Evolutionary conservation across 2,329 filamentous ascomycete species (phyloP).

Genomic region (Paracorniculantispora psalliotae): DNA sequence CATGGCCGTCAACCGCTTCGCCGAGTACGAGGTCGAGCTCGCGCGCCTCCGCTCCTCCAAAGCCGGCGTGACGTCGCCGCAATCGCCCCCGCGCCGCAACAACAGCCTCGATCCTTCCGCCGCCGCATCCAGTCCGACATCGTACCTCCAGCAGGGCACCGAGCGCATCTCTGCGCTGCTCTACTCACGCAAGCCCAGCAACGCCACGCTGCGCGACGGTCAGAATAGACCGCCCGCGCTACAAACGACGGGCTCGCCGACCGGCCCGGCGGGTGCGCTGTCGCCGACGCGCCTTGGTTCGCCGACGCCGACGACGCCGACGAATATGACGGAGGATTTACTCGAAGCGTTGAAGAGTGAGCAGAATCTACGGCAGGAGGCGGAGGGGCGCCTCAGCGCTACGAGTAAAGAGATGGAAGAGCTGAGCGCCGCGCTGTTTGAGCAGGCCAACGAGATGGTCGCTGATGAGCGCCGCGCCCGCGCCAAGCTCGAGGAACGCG

Average conservation of each 20-base stretch:
- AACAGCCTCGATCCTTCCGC: neutral
- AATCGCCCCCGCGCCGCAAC: constrained; percentile 16
- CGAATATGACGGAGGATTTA: constrained; percentile 44
- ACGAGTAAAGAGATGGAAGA: constrained; percentile 74
- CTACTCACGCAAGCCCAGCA: constrained; percentile 42
- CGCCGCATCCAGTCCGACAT: constrained; percentile 30
- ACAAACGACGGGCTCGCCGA: neutral
- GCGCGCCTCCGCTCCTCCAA: constrained; percentile 47
- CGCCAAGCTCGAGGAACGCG: constrained; percentile 65
- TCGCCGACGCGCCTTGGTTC: constrained; percentile 16
- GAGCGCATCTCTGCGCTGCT: constrained; percentile 43
- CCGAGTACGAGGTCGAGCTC: constrained; percentile 78
- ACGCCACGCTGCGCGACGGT: constrained; percentile 30
- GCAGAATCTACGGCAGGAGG: constrained; percentile 59
- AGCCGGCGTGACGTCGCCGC: neutral
- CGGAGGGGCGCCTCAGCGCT: constrained; percentile 62
- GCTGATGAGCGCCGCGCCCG: constrained; percentile 67
- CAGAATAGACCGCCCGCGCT: constrained; percentile 19
- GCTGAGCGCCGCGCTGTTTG: constrained; percentile 68
- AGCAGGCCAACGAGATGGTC: constrained; percentile 86
- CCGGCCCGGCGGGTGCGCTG: neutral
- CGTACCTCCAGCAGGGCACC: constrained; percentile 42
- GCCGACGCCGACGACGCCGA: constrained; percentile 21
- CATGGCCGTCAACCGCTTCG: constrained; percentile 59
- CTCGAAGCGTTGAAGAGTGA: constrained; percentile 61